Evolutionary conservation across 805 yeast genomes (phyloP).

Genomic region (Millerago galiae): DNA sequence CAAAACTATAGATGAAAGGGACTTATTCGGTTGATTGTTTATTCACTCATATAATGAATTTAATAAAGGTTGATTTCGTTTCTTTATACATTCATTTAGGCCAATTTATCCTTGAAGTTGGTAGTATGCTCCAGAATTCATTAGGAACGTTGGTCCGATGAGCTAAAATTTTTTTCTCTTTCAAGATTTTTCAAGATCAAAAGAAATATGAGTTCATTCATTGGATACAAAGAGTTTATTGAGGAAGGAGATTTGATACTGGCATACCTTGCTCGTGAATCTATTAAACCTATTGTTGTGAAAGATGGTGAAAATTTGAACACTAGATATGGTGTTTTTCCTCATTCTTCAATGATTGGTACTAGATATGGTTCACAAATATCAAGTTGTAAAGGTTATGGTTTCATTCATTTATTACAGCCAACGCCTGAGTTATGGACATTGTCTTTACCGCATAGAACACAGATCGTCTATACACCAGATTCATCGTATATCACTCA

Average conservation of each 20-base stretch:
- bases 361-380: conserved; percentile 79
- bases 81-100: too few relatives aligned
- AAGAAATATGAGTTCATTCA: conserved; percentile 25
- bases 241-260: conserved; percentile 84
- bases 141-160: not conserved
- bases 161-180: conserved; percentile 1
- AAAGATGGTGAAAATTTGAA: conserved; percentile 56
- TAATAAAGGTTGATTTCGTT: too few relatives aligned
- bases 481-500: conserved; percentile 90
- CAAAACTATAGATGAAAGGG: too few relatives aligned
- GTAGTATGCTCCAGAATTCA: too few relatives aligned
- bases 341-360: conserved; percentile 81
- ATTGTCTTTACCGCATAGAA: conserved; percentile 89
- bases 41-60: too few relatives aligned
- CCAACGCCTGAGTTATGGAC: conserved; percentile 98
- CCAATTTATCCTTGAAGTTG: too few relatives aligned
- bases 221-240: conserved; percentile 56
- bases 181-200: not conserved
- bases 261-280: conserved; percentile 77
- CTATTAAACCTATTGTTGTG: conserved; percentile 68
- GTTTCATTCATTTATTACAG: conserved; percentile 80
- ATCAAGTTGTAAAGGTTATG: conserved; percentile 65
- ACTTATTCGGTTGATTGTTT: too few relatives aligned
- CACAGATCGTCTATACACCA: conserved; percentile 95
- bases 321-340: conserved; percentile 86